Evolutionary conservation across 495 filamentous ascomycete genomes (phyloP).

Genomic region (Annulohypoxylon bovei): DNA sequence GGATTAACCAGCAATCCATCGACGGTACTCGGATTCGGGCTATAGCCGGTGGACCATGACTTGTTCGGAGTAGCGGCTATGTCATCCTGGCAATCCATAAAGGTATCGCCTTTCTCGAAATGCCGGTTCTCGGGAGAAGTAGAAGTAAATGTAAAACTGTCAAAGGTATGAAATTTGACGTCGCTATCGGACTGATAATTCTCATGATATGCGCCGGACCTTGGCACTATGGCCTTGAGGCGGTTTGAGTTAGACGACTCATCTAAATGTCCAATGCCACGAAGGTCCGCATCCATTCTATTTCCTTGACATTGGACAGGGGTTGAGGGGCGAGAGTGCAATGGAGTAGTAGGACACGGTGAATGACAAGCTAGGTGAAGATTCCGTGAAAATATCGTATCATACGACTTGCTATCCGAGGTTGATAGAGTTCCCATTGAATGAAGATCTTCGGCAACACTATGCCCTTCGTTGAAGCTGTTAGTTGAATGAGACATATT

Average conservation of each 20-base stretch:
- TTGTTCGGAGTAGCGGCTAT: neutral
- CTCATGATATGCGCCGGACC: neutral
- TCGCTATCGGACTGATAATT: neutral
- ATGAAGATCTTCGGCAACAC: neutral
- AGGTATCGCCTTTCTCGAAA: neutral
- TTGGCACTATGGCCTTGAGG: neutral
- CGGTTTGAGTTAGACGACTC: neutral
- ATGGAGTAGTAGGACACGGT: slow-evolving; percentile 2
- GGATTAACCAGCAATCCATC: neutral
- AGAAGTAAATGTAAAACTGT: neutral
- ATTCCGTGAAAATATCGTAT: neutral
- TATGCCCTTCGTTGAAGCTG: neutral
- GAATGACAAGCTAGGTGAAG: neutral
- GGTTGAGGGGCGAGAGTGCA: neutral
- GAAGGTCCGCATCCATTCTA: neutral
- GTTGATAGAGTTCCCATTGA: neutral
- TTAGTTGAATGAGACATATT: neutral
- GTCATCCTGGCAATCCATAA: neutral
- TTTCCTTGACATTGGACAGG: neutral
- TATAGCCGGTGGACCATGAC: neutral
- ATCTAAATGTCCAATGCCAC: neutral
- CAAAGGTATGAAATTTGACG: neutral
- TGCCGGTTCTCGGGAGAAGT: neutral
- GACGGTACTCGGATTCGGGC: neutral
- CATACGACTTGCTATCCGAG: neutral